phyloP scores from a whole-genome alignment of 169 alveolate species.

The Eimeria sp. region DNA sequence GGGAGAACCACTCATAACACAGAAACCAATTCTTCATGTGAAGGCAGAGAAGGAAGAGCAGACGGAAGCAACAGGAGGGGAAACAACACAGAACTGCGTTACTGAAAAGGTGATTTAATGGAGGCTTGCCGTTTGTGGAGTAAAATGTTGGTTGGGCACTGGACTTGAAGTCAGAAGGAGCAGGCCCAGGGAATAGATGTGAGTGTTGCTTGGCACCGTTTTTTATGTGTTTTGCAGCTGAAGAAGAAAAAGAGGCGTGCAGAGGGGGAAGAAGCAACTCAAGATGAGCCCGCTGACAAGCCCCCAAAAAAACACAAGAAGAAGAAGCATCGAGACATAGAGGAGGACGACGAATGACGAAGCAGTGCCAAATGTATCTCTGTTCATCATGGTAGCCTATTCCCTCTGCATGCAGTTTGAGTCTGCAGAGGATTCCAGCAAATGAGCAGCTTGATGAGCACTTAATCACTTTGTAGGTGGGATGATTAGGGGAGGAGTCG shows the following conservation, averaged over 20 bases:
- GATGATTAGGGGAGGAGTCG: neutral
- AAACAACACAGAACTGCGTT: neutral
- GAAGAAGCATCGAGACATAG: constrained; percentile 8
- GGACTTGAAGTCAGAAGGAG: neutral
- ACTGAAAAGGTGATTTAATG: neutral
- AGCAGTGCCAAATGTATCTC: neutral
- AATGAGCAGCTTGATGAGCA: neutral
- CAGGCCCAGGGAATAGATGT: neutral
- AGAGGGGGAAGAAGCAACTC: constrained; percentile 11
- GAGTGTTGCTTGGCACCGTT: neutral
- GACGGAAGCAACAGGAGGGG: constrained; percentile 10
- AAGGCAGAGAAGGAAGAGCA: constrained; percentile 24
- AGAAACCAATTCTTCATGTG: neutral
- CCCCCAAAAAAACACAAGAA: constrained; percentile 59
- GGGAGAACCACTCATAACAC: constrained; percentile 23
- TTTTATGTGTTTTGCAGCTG: neutral
- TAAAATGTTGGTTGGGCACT: neutral
- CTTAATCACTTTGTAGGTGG: too few species aligned
- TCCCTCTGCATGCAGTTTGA: neutral
- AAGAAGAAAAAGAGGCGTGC: constrained; percentile 35
- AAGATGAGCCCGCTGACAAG: constrained; percentile 16
- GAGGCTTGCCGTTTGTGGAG: neutral
- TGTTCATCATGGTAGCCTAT: neutral
- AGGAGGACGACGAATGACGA: constrained; percentile 56
- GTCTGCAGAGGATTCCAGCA: neutral